phyloP scores from a whole-genome alignment of 2,329 filamentous ascomycete species.

The Colletotrichum zoysiae region DNA sequence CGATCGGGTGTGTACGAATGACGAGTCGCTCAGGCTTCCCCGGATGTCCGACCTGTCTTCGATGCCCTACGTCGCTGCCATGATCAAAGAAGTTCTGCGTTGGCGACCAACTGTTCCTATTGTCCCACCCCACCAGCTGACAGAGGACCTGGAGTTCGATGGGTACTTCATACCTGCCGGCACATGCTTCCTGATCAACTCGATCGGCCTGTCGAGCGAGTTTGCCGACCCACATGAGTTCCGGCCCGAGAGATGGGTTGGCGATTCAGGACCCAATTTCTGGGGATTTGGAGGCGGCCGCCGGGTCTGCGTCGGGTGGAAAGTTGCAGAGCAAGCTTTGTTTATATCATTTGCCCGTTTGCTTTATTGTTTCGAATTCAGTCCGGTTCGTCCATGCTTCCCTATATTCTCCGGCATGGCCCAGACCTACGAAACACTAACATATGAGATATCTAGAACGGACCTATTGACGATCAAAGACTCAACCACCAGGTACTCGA shows the following conservation, averaged over 20 bases:
- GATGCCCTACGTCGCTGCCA: constrained; percentile 54
- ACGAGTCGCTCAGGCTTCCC: constrained; percentile 42
- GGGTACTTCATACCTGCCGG: constrained; percentile 59
- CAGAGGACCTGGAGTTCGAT: constrained; percentile 53
- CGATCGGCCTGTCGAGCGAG: constrained; percentile 52
- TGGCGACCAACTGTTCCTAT: constrained; percentile 58
- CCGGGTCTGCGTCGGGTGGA: constrained; percentile 45
- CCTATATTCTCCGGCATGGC: too few relatives aligned
- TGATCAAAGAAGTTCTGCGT: constrained; percentile 60
- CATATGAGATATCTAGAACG: constrained; percentile 21
- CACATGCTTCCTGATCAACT: constrained; percentile 56
- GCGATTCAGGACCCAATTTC: constrained; percentile 46
- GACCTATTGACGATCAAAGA: constrained; percentile 33
- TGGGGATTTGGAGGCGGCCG: constrained; percentile 48
- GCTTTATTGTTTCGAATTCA: constrained; percentile 44
- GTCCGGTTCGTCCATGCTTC: constrained; percentile 7
- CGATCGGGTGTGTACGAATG: constrained; percentile 55
- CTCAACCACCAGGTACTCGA: constrained; percentile 34
- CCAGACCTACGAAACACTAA: background rate
- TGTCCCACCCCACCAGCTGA: constrained; percentile 44
- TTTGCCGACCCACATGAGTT: constrained; percentile 18
- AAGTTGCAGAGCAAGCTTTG: constrained; percentile 45
- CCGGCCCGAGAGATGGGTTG: constrained; percentile 45
- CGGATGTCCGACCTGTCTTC: constrained; percentile 56
- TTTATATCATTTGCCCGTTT: constrained; percentile 46